phyloP scores from a whole-genome alignment of 2,329 filamentous ascomycete genomes.

The Setomelanomma holmii region DNA sequence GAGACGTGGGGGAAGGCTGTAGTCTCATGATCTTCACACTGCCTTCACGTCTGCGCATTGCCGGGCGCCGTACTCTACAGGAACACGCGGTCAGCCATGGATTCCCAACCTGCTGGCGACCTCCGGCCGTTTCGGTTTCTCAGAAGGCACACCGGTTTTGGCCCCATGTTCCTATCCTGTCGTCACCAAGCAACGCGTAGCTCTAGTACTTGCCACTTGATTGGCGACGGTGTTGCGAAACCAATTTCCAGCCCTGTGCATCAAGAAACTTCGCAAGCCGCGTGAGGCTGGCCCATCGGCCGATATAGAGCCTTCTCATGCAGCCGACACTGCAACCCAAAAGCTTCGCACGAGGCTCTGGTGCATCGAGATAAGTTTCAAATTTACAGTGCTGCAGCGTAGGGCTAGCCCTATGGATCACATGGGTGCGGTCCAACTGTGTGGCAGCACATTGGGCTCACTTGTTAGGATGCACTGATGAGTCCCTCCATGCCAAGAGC shows the following conservation, averaged over 20 bases:
- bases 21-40: neutral
- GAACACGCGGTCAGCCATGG: neutral
- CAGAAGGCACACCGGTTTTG: slow-evolving; percentile 26
- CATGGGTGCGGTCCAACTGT: neutral
- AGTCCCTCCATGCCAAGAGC: slow-evolving; percentile 1
- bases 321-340: slow-evolving; percentile 7
- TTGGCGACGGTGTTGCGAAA: slow-evolving; percentile 9
- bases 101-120: slow-evolving; percentile 11
- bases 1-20: slow-evolving; percentile 1
- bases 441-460: neutral
- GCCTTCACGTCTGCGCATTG: neutral
- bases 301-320: slow-evolving; percentile 6
- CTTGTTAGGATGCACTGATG: neutral
- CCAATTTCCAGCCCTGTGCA: slow-evolving; percentile 9
- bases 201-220: slow-evolving; percentile 4
- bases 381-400: neutral
- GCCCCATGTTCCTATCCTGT: slow-evolving; percentile 28
- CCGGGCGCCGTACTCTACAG: neutral
- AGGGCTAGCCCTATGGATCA: slow-evolving; percentile 18
- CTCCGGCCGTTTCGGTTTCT: slow-evolving; percentile 12
- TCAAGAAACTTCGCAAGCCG: neutral
- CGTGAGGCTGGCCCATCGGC: slow-evolving; percentile 2
- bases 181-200: slow-evolving; percentile 9
- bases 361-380: neutral
- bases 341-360: slow-evolving; percentile 4